Evolutionary conservation across 1,284 basidiomycete species (phyloP).

Genomic region (Rhodofomes roseus): DNA sequence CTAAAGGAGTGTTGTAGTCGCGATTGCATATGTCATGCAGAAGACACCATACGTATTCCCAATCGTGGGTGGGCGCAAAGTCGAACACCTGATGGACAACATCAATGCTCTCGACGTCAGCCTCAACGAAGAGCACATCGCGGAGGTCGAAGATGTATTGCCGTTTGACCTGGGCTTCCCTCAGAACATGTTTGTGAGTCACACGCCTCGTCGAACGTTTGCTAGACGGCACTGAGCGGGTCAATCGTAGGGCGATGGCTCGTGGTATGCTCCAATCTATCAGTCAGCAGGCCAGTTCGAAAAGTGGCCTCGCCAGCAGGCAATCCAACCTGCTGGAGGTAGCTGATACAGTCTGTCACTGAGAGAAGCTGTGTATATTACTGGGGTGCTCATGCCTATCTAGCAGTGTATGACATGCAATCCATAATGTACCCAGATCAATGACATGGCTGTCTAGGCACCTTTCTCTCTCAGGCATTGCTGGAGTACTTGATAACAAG

Average conservation of each 20-base stretch:
- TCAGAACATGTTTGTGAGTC: conserved; percentile 32
- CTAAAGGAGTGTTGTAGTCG: conserved; percentile 24
- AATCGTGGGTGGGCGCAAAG: conserved; percentile 8
- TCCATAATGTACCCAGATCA: too few relatives aligned
- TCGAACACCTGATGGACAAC: conserved; percentile 27
- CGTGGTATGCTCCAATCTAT: conserved; percentile 9
- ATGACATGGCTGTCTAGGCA: too few relatives aligned
- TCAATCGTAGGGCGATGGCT: conserved; percentile 26
- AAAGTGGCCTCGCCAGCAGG: conserved; percentile 8
- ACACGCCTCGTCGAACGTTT: neutral
- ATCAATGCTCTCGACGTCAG: conserved; percentile 40
- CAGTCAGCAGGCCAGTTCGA: conserved; percentile 24
- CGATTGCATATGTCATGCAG: conserved; percentile 36
- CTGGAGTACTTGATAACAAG: too few relatives aligned
- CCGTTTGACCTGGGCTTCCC: conserved; percentile 43
- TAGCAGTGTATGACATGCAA: too few relatives aligned
- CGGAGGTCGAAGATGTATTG: conserved; percentile 34
- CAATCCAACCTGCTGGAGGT: conserved; percentile 2
- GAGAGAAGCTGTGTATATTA: too few relatives aligned
- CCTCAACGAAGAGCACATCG: conserved; percentile 38
- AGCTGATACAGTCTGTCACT: too few relatives aligned
- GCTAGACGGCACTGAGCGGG: neutral
- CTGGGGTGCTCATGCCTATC: too few relatives aligned
- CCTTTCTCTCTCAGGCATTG: too few relatives aligned
- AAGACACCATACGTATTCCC: conserved; percentile 9